Evolutionary conservation across 495 filamentous ascomycete species (phyloP), one percentile per base, ranked within the genome.

Genomic region (Penicillium tannophilum): DNA sequence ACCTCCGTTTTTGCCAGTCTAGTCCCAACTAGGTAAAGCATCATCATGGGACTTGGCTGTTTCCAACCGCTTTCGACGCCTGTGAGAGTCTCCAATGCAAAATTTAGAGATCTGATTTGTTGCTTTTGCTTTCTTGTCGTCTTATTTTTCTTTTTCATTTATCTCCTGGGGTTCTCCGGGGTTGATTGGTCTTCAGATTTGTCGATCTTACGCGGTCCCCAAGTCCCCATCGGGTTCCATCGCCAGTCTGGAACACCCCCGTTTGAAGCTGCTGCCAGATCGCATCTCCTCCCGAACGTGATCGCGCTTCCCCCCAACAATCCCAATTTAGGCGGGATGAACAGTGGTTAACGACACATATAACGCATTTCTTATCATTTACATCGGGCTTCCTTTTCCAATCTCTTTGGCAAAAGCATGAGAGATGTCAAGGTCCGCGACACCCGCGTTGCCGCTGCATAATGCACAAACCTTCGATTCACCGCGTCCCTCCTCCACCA

Each of bases 351-450:
- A 54, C 47, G 45, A 60, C 58, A 65, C 61, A 63, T 53, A 44
- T 63, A 53, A 59, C 60, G 53, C 48, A 55, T 54, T 26, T 33
- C 54, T 28, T 44, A 45, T 43, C 19, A 36, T 58, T 56, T 61
- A 1, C 56, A 43, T 53, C 61, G 28, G 28, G 61, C 17, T 26
- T 57, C 60, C 42, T 66, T 64, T 54, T 56, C 54, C 28, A 9
- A 17, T 39, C 19, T 35, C 31, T 14, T 28, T 54, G 36, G 45
- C 57, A 49, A 58, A 68, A 72, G 74, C 69, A 78, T 84, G 82
- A 79, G 73, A 83, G 65, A 86, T 86, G 83, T 86, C 82, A 77
- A 83, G 78, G 74, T 82, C 84, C 59, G 69, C 76, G 58, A 82
- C 83, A 62, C 82, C 83, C 65, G 72, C 81, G 61, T 74, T 86